These are phyloP conservation scores for Blastobotrys raffinosifermentans DNA, from an alignment of 1,139 yeast genomes.

Conservation along the genomic window DNA sequence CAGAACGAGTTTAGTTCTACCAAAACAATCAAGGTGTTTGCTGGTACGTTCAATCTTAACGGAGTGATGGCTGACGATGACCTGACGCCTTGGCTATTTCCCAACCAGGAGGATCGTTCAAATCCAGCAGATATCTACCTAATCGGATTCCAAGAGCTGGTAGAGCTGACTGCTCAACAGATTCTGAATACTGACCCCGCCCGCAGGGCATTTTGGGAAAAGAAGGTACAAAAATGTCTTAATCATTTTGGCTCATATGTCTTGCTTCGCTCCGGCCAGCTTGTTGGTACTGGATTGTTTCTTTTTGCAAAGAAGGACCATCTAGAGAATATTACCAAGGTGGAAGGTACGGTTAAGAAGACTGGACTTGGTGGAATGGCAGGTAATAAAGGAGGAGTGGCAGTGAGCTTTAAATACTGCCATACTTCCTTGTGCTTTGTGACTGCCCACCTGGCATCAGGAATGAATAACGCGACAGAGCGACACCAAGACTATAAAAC, in stretches of 20 bases:
- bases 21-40: constrained; percentile 57
- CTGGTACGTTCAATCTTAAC: constrained; percentile 85
- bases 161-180: constrained; percentile 85
- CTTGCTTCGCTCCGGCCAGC: constrained; percentile 76
- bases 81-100: constrained; percentile 76
- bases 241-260: constrained; percentile 54
- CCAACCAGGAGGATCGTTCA: constrained; percentile 40
- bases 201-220: constrained; percentile 75
- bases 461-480: constrained; percentile 75
- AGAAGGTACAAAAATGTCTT: constrained; percentile 52
- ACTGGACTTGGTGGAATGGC: constrained; percentile 91
- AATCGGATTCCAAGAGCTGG: constrained; percentile 87
- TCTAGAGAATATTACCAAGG: constrained; percentile 58
- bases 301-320: constrained; percentile 63
- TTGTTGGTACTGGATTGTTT: constrained; percentile 85
- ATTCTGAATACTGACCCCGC: constrained; percentile 76
- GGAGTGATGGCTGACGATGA: constrained; percentile 58
- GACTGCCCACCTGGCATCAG: constrained; percentile 96
- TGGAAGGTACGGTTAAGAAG: constrained; percentile 75
- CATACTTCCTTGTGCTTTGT: constrained; percentile 74
- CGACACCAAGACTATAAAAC: constrained; percentile 84
- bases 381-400: constrained; percentile 90
- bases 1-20: constrained; percentile 56
- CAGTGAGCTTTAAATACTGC: constrained; percentile 71
- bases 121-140: constrained; percentile 62